Base-by-base conservation (phyloP, 202 grass and related monocot species). In the Cymbopogon flexuosus region DNA sequence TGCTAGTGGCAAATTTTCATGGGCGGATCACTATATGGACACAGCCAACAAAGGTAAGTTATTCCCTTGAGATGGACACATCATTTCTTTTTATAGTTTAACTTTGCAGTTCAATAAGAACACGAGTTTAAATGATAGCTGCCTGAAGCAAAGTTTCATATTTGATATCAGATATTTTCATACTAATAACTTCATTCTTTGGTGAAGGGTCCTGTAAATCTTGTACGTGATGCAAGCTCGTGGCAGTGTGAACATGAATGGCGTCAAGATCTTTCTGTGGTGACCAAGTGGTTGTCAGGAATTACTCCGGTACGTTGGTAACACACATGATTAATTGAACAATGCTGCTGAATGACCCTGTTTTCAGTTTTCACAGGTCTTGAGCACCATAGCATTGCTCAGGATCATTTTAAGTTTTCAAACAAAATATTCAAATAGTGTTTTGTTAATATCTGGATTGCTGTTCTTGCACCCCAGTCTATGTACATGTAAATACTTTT, bases 191-290 rank as follows among this genome's bases (percentile, higher is more conserved):
- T 57, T 43, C 76, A 16, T 73, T 22, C 21, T 51, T 76, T 87
- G 69, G 47, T 85, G 64, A 85, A 99, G 96, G 92, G 96, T 78
- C 90, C 90, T 43, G 81, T 95, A 86, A 99, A 99, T 88, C 88
- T 99, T 80, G 96, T 90, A 57, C 87, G 74, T 75, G 96, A 99
- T 86, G 87, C 92, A 60, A 99, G 90, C 77, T 87, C 78, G 3
- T 99, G 92, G 92, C 79, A 80, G 19, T 99, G 96, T 73, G 90
- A 95, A 78, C 86, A 99, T 79, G 96, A 99, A 87, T 99, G 92
- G 96, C 90, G 85, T 42, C 96, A 99, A 88, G 96, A 99, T 88
- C 88, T 93, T 91, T 90, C 96, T 62, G 96, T 99, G 86, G 96
- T 95, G 78, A 99, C 92, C 15, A 99, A 99, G 86, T 99, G 96